Base-by-base conservation (phyloP, 345 rosid species). In the Eucalyptus sp. region DNA sequence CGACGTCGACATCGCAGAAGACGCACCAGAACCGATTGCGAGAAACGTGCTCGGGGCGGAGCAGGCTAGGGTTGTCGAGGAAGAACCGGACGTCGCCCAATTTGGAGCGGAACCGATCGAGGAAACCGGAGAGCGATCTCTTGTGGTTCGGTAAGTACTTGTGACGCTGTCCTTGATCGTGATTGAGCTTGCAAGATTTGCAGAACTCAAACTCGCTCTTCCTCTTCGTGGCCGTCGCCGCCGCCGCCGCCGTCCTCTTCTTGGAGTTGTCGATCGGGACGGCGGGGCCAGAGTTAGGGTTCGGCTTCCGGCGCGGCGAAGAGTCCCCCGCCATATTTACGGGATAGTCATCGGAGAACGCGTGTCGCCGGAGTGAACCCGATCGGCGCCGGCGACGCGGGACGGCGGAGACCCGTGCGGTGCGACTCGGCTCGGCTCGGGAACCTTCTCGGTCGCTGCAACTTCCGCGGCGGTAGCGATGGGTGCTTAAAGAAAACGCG, bases 101-200 rank as follows among this genome's bases (percentile, higher is more conserved):
- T 91, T 94, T 96, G 89, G 90, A 91, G 33, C 93, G 94, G 94
- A 95, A 95, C 41, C 97, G 96, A 89, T 92, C 88, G 86, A 95
- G 95, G 90, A 91, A 93, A 15, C 88, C 79, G 48, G 97, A 90
- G 91, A 96, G 96, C 13, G 92, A 92, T 25, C 92, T 91, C 86
- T 92, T 94, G 94, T 96, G 99, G 89, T 90, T 95, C 14, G 98
- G 96, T 80, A 94, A 94, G 94, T 94, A 95, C 94, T 95, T 98
- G 92, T 95, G 98, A 90, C 93, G 94, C 58, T 81, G 85, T 20
- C 98, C 99, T 84, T 96, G 93, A 89, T 97, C 95, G 89, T 95
- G 97, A 86, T 97, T 96, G 86, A 93, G 87, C 29, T 91, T 88
- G 91, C 99, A 98, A 4, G 94, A 96, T 81, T 94, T 95, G 93